Percentiles rank a stretch among this genome's conserved stretches.
These are phyloP conservation scores for Arxiozyma slooffiae DNA, from an alignment of 1,139 yeast genomes.

Conservation along the genomic window DNA sequence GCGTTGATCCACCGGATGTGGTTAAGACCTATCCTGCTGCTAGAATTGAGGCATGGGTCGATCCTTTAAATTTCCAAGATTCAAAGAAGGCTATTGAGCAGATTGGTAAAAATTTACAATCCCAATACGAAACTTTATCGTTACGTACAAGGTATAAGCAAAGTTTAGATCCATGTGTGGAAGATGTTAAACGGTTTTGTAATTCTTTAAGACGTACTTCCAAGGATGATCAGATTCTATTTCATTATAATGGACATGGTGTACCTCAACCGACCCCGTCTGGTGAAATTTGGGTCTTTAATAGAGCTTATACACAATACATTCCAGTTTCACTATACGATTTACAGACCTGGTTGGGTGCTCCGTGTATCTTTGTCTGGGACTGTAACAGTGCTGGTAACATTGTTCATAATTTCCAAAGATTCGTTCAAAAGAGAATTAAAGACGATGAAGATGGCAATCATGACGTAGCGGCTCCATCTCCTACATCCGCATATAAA, in stretches of 20 bases:
- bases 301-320: constrained; percentile 92
- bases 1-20: constrained; percentile 96
- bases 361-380: constrained; percentile 90
- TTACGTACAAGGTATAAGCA: constrained; percentile 84
- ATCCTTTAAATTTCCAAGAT: constrained; percentile 74
- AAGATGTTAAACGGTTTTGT: constrained; percentile 88
- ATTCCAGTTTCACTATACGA: constrained; percentile 92
- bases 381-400: constrained; percentile 95
- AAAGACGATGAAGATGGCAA: constrained; percentile 76
- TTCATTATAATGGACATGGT: constrained; percentile 97
- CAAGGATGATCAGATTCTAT: constrained; percentile 78
- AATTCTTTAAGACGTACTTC: constrained; percentile 82
- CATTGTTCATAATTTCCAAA: constrained; percentile 79
- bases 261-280: constrained; percentile 95
- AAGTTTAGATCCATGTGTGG: constrained; percentile 88
- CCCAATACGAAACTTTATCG: constrained; percentile 83
- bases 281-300: constrained; percentile 99
- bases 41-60: constrained; percentile 86
- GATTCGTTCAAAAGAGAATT: constrained; percentile 82
- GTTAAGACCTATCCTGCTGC: constrained; percentile 93
- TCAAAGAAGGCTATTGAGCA: constrained; percentile 87
- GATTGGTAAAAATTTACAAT: constrained; percentile 78
- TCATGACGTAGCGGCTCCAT: constrained; percentile 54
- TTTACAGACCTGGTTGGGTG: constrained; percentile 93
- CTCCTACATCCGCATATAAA: constrained; percentile 48